These are phyloP conservation scores for Talaromyces liani DNA, from an alignment of 495 filamentous ascomycete genomes.

Conservation along the genomic window DNA sequence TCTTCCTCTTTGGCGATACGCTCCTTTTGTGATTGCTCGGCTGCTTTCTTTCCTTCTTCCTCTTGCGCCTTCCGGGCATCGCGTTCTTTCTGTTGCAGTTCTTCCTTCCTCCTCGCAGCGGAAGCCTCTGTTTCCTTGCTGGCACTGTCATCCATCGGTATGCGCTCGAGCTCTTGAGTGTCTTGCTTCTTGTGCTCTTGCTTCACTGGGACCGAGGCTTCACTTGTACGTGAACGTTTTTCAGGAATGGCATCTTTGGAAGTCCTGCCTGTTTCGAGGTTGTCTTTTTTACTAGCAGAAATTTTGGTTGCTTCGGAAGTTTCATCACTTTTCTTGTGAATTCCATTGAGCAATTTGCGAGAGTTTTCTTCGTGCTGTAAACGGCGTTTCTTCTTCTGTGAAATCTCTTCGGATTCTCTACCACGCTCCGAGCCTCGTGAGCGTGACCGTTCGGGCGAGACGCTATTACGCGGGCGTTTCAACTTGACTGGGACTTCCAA, in stretches of 20 bases:
- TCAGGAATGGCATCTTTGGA: conserved; percentile 5
- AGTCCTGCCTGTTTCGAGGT: conserved; percentile 15
- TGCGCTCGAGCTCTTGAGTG: conserved; percentile 21
- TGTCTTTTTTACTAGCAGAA: conserved; percentile 18
- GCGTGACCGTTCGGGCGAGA: conserved; percentile 56
- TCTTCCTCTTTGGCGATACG: conserved; percentile 37
- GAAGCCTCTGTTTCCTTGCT: conserved; percentile 13
- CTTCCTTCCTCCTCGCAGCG: conserved; percentile 16
- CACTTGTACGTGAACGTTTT: conserved; percentile 8
- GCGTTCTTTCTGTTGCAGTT: conserved; percentile 36
- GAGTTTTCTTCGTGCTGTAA: conserved; percentile 37
- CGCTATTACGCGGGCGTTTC: conserved; percentile 61
- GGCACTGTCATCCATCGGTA: conserved; percentile 18
- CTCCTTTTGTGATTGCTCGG: conserved; percentile 36
- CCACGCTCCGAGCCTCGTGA: conserved; percentile 33
- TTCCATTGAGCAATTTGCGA: conserved; percentile 24
- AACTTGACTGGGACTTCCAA: conserved; percentile 19
- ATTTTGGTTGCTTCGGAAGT: conserved; percentile 19
- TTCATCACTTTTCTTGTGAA: conserved; percentile 22
- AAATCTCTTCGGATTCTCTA: conserved; percentile 6
- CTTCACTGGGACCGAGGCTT: conserved; percentile 17
- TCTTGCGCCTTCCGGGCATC: conserved; percentile 33
- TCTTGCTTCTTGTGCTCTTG: conserved; percentile 26
- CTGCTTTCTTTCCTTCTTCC: conserved; percentile 30
- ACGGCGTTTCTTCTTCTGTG: conserved; percentile 43